Evolutionary conservation across 106 monocot species (phyloP), one percentile per base, ranked within the genome.

Genomic region (Dendrobium nobile): DNA sequence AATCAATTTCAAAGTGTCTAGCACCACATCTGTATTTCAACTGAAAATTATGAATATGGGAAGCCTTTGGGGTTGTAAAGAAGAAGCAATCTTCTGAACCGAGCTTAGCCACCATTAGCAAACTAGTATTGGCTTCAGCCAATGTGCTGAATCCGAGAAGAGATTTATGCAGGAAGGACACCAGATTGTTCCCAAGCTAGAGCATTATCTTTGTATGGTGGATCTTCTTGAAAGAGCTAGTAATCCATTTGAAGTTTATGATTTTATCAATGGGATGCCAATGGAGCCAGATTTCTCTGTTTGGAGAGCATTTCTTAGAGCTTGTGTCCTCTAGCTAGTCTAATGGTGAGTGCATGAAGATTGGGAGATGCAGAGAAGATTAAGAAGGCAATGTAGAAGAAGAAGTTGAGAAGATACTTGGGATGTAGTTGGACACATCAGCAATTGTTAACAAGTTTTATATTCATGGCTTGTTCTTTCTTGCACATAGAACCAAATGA

Each of bases 141-240:
- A 87, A 85, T 80, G 79, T 81, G 8, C 75, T 78, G 54, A 70
- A 88, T 44, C 18, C 86, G 75, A 86, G 55, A 43, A 80, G 54
- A 40, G n/a, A 10, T 31, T 27, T 2, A 88, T 90, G 90, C 77
- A 83, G 77, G 77, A 72, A 56, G 64, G 70, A 15, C 51, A 87
- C 41, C 77, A 55, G 48, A 87, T 92, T 33, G 72, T 77, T 17
- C 87, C 87, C 2, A 89, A 82, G 75, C 28, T 86, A 81, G 92
- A 93, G 86, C 92, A 93, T 80, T 93, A 85, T 75, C 88, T 90
- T 44, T 90, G 86, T 80, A 86, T 90, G 83, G 90, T 93, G 16
- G 90, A 93, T 68, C 81, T 93, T 72, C 84, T 90, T 33, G 90
- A 86, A 20, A 78, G 90, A 74, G 83, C 90, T 1, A 90, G 88